These are phyloP conservation scores for Casuarina glauca DNA, from an alignment of 306 rosid species.

Conservation along the genomic window DNA sequence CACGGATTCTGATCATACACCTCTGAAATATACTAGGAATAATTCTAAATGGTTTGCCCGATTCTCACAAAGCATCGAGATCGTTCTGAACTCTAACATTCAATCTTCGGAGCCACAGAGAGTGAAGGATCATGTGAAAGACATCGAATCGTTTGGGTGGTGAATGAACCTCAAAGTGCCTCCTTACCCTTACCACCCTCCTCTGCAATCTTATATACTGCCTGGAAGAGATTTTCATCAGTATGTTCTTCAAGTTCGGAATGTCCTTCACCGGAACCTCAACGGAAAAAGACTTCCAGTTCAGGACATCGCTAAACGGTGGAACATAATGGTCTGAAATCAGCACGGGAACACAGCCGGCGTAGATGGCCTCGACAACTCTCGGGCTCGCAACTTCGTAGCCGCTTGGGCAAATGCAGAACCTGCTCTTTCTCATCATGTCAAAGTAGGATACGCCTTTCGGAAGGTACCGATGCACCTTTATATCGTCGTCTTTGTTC, in stretches of 20 bases:
- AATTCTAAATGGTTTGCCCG: background rate
- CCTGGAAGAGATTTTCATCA: constrained; percentile 47
- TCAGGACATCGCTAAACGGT: constrained; percentile 75
- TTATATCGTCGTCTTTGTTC: constrained; percentile 62
- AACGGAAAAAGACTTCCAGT: constrained; percentile 79
- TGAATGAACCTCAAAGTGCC: constrained; percentile 73
- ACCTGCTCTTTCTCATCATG: constrained; percentile 77
- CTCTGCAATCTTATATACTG: constrained; percentile 74
- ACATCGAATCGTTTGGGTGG: constrained; percentile 77
- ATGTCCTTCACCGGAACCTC: constrained; percentile 61
- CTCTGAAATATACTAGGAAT: too few relatives aligned
- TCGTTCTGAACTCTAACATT: constrained; percentile 52
- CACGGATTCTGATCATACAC: too few relatives aligned
- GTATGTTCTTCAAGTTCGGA: constrained; percentile 69
- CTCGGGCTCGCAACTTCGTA: constrained; percentile 91
- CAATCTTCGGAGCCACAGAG: constrained; percentile 86
- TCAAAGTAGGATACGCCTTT: constrained; percentile 63
- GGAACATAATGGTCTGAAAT: constrained; percentile 84
- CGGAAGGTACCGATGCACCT: constrained; percentile 70
- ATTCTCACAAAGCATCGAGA: background rate
- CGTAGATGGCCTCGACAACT: constrained; percentile 87
- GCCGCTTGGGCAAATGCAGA: constrained; percentile 89
- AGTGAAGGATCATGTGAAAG: constrained; percentile 91
- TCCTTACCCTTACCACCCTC: constrained; percentile 59
- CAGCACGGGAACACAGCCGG: constrained; percentile 81